These are phyloP conservation scores for Globisporangium irregulare DNA, from an alignment of 352 stramenopile species.

Conservation along the genomic window DNA sequence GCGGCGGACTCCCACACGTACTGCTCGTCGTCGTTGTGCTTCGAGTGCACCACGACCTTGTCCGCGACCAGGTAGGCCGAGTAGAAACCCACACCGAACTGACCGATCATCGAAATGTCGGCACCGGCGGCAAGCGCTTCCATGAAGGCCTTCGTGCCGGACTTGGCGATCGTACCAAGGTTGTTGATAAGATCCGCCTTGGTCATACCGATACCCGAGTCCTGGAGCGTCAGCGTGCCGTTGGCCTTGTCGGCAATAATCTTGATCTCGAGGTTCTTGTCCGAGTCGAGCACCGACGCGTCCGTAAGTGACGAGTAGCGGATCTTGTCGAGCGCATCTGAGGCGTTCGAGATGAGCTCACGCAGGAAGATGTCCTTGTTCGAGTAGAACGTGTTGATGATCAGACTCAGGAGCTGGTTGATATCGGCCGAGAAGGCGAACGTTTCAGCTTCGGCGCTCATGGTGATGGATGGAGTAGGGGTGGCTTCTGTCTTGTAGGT, in stretches of 20 bases:
- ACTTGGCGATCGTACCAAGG: conserved; percentile 99
- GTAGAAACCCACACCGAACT: conserved; percentile 99
- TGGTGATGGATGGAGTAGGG: conserved; percentile 25
- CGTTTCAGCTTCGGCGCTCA: conserved; percentile 93
- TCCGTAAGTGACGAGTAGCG: conserved; percentile 97
- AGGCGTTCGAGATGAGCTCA: conserved; percentile 96
- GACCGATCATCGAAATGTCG: conserved; percentile 99
- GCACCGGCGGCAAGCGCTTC: conserved; percentile 96
- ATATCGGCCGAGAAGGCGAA: conserved; percentile 99
- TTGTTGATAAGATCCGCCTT: conserved; percentile 99
- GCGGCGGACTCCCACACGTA: conserved; percentile 98
- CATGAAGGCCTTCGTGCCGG: conserved; percentile 99
- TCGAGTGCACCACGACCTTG: conserved; percentile 97
- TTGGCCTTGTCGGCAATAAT: conserved; percentile 99
- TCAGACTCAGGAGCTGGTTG: conserved; percentile 99
- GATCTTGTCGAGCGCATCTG: conserved; percentile 98
- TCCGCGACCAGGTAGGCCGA: conserved; percentile 99
- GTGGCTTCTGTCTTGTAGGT: conserved; percentile 17
- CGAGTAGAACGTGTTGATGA: conserved; percentile 99
- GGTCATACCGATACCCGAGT: conserved; percentile 99
- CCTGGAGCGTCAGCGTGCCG: conserved; percentile 98
- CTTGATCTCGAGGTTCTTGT: conserved; percentile 98
- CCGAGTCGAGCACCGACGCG: conserved; percentile 92
- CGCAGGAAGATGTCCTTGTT: conserved; percentile 99
- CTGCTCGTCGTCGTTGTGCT: conserved; percentile 99